A percentile compares a stretch with the other conserved stretches of the same genome.
These are phyloP conservation scores for Stephania cephalantha DNA, from an alignment of 164 flowering plant species.

Conservation along the genomic window DNA sequence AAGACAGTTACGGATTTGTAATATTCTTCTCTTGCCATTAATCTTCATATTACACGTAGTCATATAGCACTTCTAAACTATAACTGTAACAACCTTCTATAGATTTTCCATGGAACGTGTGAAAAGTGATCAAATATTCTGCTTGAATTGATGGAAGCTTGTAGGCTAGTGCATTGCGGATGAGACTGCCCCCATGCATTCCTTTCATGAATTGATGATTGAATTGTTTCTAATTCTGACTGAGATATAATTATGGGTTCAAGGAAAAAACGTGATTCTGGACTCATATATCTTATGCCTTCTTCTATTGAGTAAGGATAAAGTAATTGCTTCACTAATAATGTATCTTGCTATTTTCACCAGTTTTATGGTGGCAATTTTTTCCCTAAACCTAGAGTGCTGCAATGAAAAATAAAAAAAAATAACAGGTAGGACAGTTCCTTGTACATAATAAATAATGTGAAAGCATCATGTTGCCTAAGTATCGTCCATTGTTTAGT, in stretches of 20 bases:
- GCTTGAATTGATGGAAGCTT: not conserved
- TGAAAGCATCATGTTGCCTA: not conserved
- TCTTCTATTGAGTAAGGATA: too few relatives aligned
- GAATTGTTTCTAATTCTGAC: not conserved
- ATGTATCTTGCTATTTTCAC: too few relatives aligned
- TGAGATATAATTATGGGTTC: not conserved
- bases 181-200: not conserved
- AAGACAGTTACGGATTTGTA: too few relatives aligned
- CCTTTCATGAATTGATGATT: not conserved
- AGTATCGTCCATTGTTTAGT: not conserved
- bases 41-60: too few relatives aligned
- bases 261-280: not conserved
- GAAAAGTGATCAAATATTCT: not conserved
- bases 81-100: not conserved
- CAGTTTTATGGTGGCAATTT: not conserved
- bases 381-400: not conserved
- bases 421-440: too few relatives aligned
- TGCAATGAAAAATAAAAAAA: not conserved
- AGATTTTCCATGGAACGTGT: not conserved
- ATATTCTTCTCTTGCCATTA: too few relatives aligned
- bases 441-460: too few relatives aligned
- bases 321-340: too few relatives aligned
- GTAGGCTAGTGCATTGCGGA: not conserved
- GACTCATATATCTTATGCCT: too few relatives aligned
- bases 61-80: too few relatives aligned